Percentiles rank a stretch among this genome's conserved stretches.
Conservation (phyloP, 345 rosid genomes). For the Alliaria petiolata region DNA sequence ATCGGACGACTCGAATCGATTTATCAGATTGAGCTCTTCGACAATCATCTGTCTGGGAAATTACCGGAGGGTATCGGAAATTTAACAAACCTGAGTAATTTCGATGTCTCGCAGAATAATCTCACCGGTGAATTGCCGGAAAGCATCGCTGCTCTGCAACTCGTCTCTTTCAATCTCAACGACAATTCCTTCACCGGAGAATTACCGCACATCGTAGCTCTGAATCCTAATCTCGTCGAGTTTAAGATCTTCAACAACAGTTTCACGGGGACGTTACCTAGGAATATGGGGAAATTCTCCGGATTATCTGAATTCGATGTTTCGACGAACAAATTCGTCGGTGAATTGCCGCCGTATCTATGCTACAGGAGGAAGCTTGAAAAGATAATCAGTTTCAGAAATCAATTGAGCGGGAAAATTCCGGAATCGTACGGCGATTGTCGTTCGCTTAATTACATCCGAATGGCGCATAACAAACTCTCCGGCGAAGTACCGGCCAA, state of each 20-base stretch:
- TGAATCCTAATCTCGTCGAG: conserved; percentile 42
- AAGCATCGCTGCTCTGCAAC: conserved; percentile 41
- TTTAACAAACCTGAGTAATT: conserved; percentile 33
- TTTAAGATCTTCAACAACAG: conserved; percentile 75
- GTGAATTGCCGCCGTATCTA: conserved; percentile 56
- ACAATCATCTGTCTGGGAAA: conserved; percentile 42
- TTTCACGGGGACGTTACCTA: conserved; percentile 56
- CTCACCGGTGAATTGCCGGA: conserved; percentile 52
- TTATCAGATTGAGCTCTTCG: conserved; percentile 45
- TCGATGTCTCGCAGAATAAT: conserved; percentile 65
- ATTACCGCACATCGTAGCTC: conserved; percentile 45
- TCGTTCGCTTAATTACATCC: conserved; percentile 39
- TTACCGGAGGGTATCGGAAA: conserved; percentile 54
- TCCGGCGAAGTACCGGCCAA: conserved; percentile 45
- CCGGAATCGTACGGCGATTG: conserved; percentile 56
- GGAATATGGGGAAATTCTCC: conserved; percentile 49
- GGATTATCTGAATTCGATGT: conserved; percentile 52
- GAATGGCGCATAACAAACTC: conserved; percentile 46
- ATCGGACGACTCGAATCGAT: conserved; percentile 40
- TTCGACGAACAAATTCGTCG: conserved; percentile 51
- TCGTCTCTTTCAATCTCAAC: conserved; percentile 47
- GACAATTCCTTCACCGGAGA: conserved; percentile 59
- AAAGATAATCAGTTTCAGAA: conserved; percentile 38
- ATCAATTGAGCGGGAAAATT: conserved; percentile 49
- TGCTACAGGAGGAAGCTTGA: conserved; percentile 45